These are phyloP conservation scores for Kwoniella shivajii DNA, from an alignment of 1,284 basidiomycete genomes.

Conservation along the genomic window DNA sequence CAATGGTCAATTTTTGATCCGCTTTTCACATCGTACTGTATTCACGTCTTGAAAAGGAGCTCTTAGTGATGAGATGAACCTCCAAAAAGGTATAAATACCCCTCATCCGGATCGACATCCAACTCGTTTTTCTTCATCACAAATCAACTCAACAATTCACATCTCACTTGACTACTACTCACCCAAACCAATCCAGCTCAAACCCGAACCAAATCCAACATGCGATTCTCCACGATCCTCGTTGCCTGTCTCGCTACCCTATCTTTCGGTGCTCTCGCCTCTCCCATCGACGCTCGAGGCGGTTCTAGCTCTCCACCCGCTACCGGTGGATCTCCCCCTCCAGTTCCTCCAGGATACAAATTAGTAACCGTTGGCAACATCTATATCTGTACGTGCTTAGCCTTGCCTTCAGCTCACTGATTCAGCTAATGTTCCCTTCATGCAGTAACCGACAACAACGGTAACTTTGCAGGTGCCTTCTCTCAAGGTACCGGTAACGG, in stretches of 20 bases:
- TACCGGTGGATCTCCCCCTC: slow-evolving; percentile 4
- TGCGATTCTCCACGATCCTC: slow-evolving; percentile 9
- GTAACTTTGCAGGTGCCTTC: slow-evolving; percentile 9
- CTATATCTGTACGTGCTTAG: slow-evolving; percentile 1
- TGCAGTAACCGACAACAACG: slow-evolving; percentile 11
- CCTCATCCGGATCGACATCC: not conserved
- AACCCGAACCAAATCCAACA: slow-evolving; percentile 1
- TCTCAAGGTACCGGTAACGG: not conserved
- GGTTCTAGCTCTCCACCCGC: not conserved
- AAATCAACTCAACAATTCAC: slow-evolving; percentile 1
- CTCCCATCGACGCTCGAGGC: not conserved
- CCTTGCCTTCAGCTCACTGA: not conserved
- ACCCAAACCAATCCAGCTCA: not conserved
- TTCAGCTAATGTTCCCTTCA: not conserved
- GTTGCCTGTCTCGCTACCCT: slow-evolving; percentile 7
- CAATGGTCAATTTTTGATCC: no score
- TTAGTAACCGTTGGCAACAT: slow-evolving; percentile 5
- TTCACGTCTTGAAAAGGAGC: no score
- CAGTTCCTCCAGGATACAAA: slow-evolving; percentile 2
- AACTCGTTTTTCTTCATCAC: slow-evolving; percentile 2
- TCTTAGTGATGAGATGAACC: not conserved
- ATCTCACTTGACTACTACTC: not conserved
- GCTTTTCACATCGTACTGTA: no score
- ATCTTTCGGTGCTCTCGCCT: slow-evolving; percentile 7
- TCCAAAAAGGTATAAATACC: slow-evolving; percentile 12